A percentile compares a stretch with the other conserved stretches of the same genome.
phyloP scores from a whole-genome alignment of 495 filamentous ascomycete genomes.

The Pyronema omphalodes region DNA sequence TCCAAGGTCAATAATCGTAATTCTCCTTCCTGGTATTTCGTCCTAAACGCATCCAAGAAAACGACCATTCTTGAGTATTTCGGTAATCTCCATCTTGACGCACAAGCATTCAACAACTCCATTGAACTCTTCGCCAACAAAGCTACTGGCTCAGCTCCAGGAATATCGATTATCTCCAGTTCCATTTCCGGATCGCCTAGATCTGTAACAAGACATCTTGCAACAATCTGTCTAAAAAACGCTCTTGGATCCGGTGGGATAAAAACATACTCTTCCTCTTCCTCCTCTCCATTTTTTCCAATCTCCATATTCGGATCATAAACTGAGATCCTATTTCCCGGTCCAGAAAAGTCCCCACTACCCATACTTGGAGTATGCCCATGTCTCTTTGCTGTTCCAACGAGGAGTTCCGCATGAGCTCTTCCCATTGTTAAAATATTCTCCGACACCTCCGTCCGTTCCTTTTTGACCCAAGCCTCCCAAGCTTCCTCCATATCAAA shows the following conservation, averaged over 20 bases:
- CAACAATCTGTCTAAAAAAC: constrained; percentile 60
- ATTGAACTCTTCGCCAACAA: constrained; percentile 65
- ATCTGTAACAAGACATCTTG: constrained; percentile 30
- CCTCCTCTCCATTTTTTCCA: constrained; percentile 25
- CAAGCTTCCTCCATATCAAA: constrained; percentile 86
- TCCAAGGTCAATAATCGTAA: constrained; percentile 65
- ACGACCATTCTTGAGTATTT: constrained; percentile 60
- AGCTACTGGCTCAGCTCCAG: constrained; percentile 37
- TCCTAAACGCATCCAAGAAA: constrained; percentile 66
- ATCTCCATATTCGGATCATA: constrained; percentile 4
- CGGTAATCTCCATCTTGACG: constrained; percentile 78
- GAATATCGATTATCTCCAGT: constrained; percentile 34
- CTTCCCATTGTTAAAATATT: constrained; percentile 84
- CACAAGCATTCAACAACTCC: constrained; percentile 70
- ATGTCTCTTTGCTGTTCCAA: constrained; percentile 30
- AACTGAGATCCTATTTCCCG: neutral
- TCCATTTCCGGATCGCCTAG: constrained; percentile 38
- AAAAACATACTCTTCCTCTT: constrained; percentile 52
- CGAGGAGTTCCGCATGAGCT: constrained; percentile 59
- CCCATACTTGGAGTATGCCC: no score
- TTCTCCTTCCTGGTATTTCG: constrained; percentile 74
- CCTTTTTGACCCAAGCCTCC: constrained; percentile 72
- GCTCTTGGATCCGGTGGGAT: constrained; percentile 72
- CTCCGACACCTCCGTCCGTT: constrained; percentile 64
- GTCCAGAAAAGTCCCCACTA: no score